These are phyloP conservation scores for Marasmius fiardii DNA, from an alignment of 1,284 basidiomycete species.

Conservation along the genomic window DNA sequence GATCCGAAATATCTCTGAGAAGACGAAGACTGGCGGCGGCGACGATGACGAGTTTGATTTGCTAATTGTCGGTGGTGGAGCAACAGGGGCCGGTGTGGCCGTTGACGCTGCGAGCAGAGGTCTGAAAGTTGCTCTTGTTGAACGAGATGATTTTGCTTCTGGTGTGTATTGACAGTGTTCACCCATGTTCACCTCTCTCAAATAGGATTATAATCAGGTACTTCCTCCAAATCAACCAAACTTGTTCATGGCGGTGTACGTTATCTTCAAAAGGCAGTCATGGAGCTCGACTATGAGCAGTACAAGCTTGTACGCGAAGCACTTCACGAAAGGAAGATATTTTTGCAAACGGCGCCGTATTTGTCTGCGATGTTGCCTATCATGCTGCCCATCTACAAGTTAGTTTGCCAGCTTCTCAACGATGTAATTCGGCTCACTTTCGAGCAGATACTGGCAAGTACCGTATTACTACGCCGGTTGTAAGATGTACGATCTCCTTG, in stretches of 20 bases:
- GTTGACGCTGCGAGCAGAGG: constrained; percentile 93
- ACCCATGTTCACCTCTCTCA: not conserved
- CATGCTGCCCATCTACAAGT: constrained; percentile 92
- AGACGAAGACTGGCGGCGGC: constrained; percentile 10
- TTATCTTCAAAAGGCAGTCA: constrained; percentile 95
- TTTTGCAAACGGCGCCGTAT: constrained; percentile 95
- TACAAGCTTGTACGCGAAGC: constrained; percentile 97
- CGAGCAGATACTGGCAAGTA: constrained; percentile 86
- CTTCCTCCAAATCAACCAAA: constrained; percentile 96
- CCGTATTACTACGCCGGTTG: constrained; percentile 96
- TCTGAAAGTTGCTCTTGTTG: constrained; percentile 90
- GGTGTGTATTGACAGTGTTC: constrained; percentile 40
- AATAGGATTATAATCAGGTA: constrained; percentile 47
- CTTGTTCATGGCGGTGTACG: constrained; percentile 97
- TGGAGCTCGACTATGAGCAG: constrained; percentile 95
- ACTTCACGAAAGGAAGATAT: constrained; percentile 89
- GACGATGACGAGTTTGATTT: constrained; percentile 68
- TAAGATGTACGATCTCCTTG: constrained; percentile 95
- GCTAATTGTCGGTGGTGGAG: constrained; percentile 89
- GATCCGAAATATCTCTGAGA: constrained; percentile 13
- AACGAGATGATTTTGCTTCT: constrained; percentile 89
- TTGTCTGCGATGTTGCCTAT: constrained; percentile 91
- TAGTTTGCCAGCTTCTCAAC: constrained; percentile 20
- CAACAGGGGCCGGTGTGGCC: constrained; percentile 92
- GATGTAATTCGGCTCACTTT: constrained; percentile 3